Base-by-base conservation (phyloP, 129 eudicot genomes). In the Helianthus tuberosus region DNA sequence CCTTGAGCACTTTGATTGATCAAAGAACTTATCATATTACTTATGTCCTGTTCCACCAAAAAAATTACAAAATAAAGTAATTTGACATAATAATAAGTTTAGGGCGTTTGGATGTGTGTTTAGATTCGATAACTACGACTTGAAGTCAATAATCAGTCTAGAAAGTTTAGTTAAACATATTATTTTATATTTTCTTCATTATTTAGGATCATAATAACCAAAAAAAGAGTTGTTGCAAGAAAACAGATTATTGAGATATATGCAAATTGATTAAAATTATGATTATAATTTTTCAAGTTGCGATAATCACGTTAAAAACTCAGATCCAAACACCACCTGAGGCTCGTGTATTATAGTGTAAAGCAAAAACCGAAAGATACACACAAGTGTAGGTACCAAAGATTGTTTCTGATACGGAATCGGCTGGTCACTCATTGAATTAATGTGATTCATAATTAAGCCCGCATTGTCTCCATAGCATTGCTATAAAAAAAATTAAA, bases 391-490 rank as follows among this genome's bases (percentile, higher is more conserved):
- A 63, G 84, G 77, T 23, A 64, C 85, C 63, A 68, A 59, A 69
- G 75, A 72, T 51, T 81, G 89, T 71, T 81, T 84, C 54, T 78
- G 89, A 51, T 57, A 65, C 51, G 75, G 71, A n/a, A 64, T 43
- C 57, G 75, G 75, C 48, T 64, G n/a, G 50, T 61, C 73, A 43
- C 16, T 59, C 16, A 23, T 16, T 41, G 76, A 63, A 77, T n/a
- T 79, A 53, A 38, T 36, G 58, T 79, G 69, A 84, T 81, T 78
- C 60, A 72, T 68, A 32, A 79, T 35, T 35, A 65, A 64, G 59
- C 68, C 70, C 64, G 32, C 58, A 53, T 72, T 80, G 25, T 74
- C 82, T 43, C 82, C 79, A 72, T 35, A 62, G 71, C 54, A 57
- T 77, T 71, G 84, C 85, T 84, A 71, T 68, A 61, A 9, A 44